Conservation (phyloP, 2,329 filamentous ascomycete species). For the Pseudocercospora fuligena region DNA sequence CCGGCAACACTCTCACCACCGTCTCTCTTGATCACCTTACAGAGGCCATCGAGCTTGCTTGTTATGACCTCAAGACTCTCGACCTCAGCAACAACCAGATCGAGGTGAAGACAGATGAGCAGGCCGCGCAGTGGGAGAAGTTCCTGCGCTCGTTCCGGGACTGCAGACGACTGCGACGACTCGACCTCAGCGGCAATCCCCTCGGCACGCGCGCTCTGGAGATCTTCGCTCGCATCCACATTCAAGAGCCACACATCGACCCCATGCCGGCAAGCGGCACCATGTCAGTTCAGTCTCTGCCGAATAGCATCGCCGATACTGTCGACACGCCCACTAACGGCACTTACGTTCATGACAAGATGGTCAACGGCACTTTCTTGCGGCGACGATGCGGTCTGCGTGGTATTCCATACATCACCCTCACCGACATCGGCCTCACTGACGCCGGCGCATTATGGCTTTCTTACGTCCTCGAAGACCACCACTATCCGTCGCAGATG, state of each 20-base stretch:
- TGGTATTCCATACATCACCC: constrained; percentile 46
- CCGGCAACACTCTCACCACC: constrained; percentile 51
- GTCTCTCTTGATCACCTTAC: constrained; percentile 48
- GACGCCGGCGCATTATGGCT: constrained; percentile 48
- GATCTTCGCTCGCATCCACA: constrained; percentile 50
- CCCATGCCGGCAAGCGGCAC: constrained; percentile 36
- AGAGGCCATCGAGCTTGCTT: constrained; percentile 47
- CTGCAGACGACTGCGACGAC: constrained; percentile 49
- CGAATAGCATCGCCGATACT: constrained; percentile 21
- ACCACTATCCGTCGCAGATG: constrained; percentile 46
- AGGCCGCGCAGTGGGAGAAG: constrained; percentile 48
- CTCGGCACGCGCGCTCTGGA: constrained; percentile 52
- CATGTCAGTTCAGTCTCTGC: constrained; percentile 33
- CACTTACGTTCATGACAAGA: constrained; percentile 16
- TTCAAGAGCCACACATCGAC: constrained; percentile 39
- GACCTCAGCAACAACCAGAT: constrained; percentile 55
- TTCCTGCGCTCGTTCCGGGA: constrained; percentile 51
- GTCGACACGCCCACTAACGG: constrained; percentile 11
- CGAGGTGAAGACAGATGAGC: constrained; percentile 41
- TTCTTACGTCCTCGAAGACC: constrained; percentile 46
- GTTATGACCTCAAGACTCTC: constrained; percentile 52
- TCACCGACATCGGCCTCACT: constrained; percentile 42
- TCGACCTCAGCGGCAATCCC: constrained; percentile 53
- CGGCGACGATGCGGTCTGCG: constrained; percentile 44
- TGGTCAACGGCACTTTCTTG: constrained; percentile 27